Percentiles rank a stretch among this genome's conserved stretches.
These are phyloP conservation scores for Venturia effusa DNA, from an alignment of 2,329 filamentous ascomycete genomes.

Conservation along the genomic window DNA sequence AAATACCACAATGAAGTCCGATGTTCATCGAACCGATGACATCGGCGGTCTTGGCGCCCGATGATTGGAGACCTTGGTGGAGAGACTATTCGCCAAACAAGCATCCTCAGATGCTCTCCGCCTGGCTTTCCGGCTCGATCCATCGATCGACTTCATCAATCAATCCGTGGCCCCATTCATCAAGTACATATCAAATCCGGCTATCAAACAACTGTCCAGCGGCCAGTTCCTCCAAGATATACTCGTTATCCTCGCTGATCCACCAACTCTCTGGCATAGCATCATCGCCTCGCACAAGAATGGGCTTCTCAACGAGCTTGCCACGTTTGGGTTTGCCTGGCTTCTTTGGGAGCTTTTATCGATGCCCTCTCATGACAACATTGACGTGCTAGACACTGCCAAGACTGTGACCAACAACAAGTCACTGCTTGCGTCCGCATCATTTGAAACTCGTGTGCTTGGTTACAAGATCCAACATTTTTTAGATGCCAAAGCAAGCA, in stretches of 20 bases:
- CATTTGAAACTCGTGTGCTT: slow-evolving; percentile 21
- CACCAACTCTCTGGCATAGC: slow-evolving; percentile 44
- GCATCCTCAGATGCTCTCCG: slow-evolving; percentile 26
- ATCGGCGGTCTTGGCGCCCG: too few relatives aligned
- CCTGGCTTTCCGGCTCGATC: slow-evolving; percentile 32
- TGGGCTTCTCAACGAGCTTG: slow-evolving; percentile 17
- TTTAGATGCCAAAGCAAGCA: slow-evolving; percentile 19
- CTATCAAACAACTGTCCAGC: slow-evolving; percentile 37
- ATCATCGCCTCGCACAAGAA: slow-evolving; percentile 26
- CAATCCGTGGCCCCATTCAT: slow-evolving; percentile 23
- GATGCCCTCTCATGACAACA: slow-evolving; percentile 18
- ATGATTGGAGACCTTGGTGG: slow-evolving; percentile 32
- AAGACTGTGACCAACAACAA: slow-evolving; percentile 14
- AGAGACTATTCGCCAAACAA: slow-evolving; percentile 28
- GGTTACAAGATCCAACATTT: slow-evolving; percentile 34
- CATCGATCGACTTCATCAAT: slow-evolving; percentile 35
- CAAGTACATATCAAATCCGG: slow-evolving; percentile 29
- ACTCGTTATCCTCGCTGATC: slow-evolving; percentile 37
- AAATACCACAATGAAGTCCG: too few relatives aligned
- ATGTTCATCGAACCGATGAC: too few relatives aligned
- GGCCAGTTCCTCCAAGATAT: slow-evolving; percentile 41
- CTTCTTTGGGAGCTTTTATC: slow-evolving; percentile 37
- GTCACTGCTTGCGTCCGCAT: slow-evolving; percentile 19
- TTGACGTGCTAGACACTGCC: slow-evolving; percentile 16
- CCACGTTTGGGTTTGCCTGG: slow-evolving; percentile 26